Evolutionary conservation across 129 eudicot species (phyloP).

Genomic region (Pittosporum tobira): DNA sequence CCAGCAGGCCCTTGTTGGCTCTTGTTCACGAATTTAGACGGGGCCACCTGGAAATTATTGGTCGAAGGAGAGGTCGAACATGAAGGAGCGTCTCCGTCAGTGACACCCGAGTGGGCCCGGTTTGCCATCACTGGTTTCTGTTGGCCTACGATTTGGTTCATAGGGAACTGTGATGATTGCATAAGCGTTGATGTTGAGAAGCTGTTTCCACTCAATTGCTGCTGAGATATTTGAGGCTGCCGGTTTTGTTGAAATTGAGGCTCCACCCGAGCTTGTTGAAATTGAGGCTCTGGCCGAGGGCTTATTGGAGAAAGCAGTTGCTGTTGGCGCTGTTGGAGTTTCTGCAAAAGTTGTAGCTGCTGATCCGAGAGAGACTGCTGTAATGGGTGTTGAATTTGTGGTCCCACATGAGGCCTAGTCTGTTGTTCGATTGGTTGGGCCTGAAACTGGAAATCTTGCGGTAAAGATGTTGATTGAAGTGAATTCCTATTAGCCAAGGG

Average conservation of each 20-base stretch:
- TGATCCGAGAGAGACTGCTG: conserved; percentile 50
- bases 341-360: conserved; percentile 55
- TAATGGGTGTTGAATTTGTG: conserved; percentile 33
- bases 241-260: conserved; percentile 47
- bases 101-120: conserved; percentile 40
- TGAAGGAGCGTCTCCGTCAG: conserved; percentile 72
- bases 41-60: conserved; percentile 51
- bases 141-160: conserved; percentile 51
- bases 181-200: conserved; percentile 39
- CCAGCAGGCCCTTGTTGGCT: conserved; percentile 35
- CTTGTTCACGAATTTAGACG: conserved; percentile 35
- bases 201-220: conserved; percentile 41
- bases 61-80: conserved; percentile 84
- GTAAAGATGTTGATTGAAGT: conserved; percentile 33
- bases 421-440: conserved; percentile 59
- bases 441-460: conserved; percentile 56
- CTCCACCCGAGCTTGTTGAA: conserved; percentile 39
- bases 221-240: conserved; percentile 37
- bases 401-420: conserved; percentile 38
- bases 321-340: conserved; percentile 48
- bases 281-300: conserved; percentile 41
- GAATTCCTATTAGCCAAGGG: conserved; percentile 21
- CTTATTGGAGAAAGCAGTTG: conserved; percentile 35
- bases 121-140: conserved; percentile 26
- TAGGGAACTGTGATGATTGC: conserved; percentile 41